Percentiles rank a stretch among this genome's conserved stretches.
phyloP scores from a whole-genome alignment of 2,329 filamentous ascomycete genomes.

The Bipolaris sorokiniana region DNA sequence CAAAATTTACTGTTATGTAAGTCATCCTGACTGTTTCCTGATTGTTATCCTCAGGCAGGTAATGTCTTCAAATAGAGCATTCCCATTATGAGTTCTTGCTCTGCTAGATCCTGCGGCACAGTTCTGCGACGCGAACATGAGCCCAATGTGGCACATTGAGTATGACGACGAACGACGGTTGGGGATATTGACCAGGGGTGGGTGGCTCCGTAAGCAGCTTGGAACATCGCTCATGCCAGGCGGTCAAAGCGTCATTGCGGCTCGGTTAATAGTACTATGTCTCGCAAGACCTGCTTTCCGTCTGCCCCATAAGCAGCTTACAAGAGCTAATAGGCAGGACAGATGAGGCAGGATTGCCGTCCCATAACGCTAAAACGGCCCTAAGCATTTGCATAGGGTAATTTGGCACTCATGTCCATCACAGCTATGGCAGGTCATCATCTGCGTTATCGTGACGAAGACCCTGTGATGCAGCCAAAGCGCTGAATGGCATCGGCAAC shows the following conservation, averaged over 20 bases:
- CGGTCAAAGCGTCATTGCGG: background rate
- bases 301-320: slow-evolving; percentile 2
- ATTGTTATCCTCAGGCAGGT: background rate
- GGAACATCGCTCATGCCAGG: background rate
- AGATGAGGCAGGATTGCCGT: background rate
- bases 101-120: slow-evolving; percentile 1
- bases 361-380: background rate
- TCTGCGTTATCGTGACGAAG: too few relatives aligned
- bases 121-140: background rate
- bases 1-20: too few relatives aligned
- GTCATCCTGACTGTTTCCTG: too few relatives aligned
- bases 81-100: background rate
- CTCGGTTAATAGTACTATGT: background rate
- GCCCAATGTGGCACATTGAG: background rate
- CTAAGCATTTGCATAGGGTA: background rate
- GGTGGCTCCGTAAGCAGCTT: background rate
- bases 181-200: background rate
- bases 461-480: too few relatives aligned
- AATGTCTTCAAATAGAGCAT: background rate
- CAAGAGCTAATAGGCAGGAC: background rate
- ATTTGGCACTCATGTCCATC: background rate
- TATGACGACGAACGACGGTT: background rate
- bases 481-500: too few relatives aligned
- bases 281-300: background rate
- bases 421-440: too few relatives aligned